phyloP scores from a whole-genome alignment of 441 rosid genomes.

The Jatropha multifida region DNA sequence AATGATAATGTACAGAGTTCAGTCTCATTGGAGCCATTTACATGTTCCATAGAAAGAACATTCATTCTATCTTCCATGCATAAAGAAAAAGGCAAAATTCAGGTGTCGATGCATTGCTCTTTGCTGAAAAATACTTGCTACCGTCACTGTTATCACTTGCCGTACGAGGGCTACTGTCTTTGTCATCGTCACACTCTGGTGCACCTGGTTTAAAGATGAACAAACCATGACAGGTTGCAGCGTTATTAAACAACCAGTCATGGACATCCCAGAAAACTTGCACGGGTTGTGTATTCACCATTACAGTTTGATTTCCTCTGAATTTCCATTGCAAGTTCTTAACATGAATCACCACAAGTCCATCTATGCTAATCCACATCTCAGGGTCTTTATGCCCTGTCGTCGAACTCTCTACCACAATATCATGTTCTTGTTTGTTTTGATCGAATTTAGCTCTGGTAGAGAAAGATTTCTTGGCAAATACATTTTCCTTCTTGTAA shows the following conservation, averaged over 20 bases:
- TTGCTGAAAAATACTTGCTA: conserved; percentile 27
- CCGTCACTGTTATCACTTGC: conserved; percentile 25
- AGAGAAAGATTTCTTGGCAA: conserved; percentile 32
- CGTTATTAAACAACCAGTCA: conserved; percentile 31
- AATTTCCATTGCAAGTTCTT: conserved; percentile 40
- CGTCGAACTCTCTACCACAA: conserved; percentile 31
- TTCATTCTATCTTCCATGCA: conserved; percentile 36
- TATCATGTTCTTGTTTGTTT: conserved; percentile 30
- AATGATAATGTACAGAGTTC: not conserved
- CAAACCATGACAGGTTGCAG: conserved; percentile 29
- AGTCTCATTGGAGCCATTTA: not conserved
- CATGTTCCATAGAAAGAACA: too few relatives aligned
- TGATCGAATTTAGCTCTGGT: conserved; percentile 33
- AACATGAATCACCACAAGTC: conserved; percentile 33
- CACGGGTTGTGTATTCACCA: conserved; percentile 29
- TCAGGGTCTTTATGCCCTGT: conserved; percentile 34
- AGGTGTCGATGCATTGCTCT: conserved; percentile 12
- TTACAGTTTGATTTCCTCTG: conserved; percentile 36
- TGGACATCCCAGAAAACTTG: conserved; percentile 42
- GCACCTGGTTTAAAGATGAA: conserved; percentile 34
- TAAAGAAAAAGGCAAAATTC: conserved; percentile 34
- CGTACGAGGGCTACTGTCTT: conserved; percentile 13
- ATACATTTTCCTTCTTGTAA: conserved; percentile 32
- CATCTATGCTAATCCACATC: conserved; percentile 41
- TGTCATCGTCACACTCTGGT: conserved; percentile 25